Base-by-base conservation (phyloP, 2,329 filamentous ascomycete species). In the Eutypella sp. region DNA sequence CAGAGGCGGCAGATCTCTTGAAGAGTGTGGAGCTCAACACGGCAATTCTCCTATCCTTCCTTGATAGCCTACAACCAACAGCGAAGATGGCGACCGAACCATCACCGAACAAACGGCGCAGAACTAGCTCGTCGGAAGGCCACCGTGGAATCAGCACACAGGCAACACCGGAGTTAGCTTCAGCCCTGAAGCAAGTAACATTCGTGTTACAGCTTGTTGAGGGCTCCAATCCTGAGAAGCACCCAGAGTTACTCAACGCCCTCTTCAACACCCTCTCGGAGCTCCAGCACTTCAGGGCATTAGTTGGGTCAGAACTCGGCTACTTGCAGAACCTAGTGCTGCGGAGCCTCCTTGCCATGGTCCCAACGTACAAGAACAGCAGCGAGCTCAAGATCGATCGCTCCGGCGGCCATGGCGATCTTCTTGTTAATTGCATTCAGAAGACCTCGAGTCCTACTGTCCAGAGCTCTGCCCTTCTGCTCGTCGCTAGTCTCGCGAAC, bases 361-460 rank as follows among this genome's bases (percentile, higher is more conserved):
- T 97, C 55, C 85, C 89, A 47, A 81, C 82, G 1, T 84, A 87
- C 58, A 87, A 87, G 66, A 66, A 68, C 42, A 73, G 81, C 64
- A 73, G 74, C 59, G 69, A 67, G 27, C 70, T 85, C 34, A 78
- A 79, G 47, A 84, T 95, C 46, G 89, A 95, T 63, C 81, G 82
- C 39, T 85, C 87, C 2, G 84, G 83, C 31, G 86, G 96, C 33
- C 84, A 95, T 47, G 88, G 89, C 3, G 93, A 99, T 63, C 70
- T 97, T 39, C 82, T 99, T 45, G 90, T 97, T 41, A 91, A 95
- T 61, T 96, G 91, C 69, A 87, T 99, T 38, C 87, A 95, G 60
- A 91, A 89, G 50, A 95, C 91, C 0, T 82, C 88, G 22, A 96
- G 87, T 64, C 90, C 91, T 1, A 89, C 96, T 52, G 90, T 99